Evolutionary conservation across 805 yeast species (phyloP).

Genomic region (Candida easanensis): DNA sequence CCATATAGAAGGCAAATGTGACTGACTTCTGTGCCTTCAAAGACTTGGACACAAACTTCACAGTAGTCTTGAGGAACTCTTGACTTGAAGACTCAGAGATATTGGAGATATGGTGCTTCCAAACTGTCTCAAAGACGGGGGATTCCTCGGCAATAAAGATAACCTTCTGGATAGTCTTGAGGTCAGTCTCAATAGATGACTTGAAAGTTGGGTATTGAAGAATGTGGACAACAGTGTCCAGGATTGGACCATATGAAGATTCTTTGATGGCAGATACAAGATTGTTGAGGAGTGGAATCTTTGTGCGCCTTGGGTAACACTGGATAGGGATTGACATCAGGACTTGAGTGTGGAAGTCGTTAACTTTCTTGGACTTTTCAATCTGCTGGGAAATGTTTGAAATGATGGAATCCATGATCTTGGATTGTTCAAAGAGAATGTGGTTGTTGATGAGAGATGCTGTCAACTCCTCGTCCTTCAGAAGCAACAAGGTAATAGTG

Average conservation of each 20-base stretch:
- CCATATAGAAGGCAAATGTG: conserved; percentile 11
- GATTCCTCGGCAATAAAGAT: conserved; percentile 18
- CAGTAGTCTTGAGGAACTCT: conserved; percentile 23
- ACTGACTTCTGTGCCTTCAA: conserved; percentile 13
- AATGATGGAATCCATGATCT: conserved; percentile 33
- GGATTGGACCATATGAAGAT: conserved; percentile 3
- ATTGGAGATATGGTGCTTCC: conserved; percentile 41
- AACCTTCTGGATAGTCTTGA: conserved; percentile 24
- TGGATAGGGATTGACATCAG: conserved; percentile 44
- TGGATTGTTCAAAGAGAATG: conserved; percentile 46
- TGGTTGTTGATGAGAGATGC: conserved; percentile 33
- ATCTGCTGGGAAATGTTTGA: conserved; percentile 17
- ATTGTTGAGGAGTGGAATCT: conserved; percentile 28
- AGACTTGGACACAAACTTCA: conserved; percentile 17
- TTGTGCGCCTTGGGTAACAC: conserved; percentile 39
- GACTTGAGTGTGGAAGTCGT: conserved; percentile 5
- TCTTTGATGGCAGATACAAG: conserved; percentile 15
- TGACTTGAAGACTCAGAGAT: conserved; percentile 28
- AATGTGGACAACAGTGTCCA: conserved; percentile 35
- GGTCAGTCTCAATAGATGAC: conserved; percentile 48
- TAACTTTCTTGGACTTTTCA: background rate
- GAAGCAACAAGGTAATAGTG: conserved; percentile 24
- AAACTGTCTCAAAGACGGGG: conserved; percentile 34
- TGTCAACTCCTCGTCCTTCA: conserved; percentile 26
- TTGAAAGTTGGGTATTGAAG: conserved; percentile 51